Percentiles rank a stretch among this genome's conserved stretches.
Conservation (phyloP, 805 yeast genomes). For the Zygotorulaspora florentina region DNA sequence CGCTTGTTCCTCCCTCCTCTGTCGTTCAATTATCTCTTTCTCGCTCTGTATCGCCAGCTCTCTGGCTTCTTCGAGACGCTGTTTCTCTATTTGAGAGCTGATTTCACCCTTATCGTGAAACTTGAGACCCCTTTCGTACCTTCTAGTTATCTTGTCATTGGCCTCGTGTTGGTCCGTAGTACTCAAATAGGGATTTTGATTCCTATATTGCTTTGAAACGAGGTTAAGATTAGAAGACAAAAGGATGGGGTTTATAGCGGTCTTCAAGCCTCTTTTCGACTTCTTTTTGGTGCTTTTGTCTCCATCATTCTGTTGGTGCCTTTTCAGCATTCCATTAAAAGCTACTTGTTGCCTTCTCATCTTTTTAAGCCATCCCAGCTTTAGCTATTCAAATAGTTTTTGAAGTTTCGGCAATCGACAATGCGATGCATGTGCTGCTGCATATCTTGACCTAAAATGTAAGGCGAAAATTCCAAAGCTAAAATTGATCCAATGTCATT, state of each 20-base stretch:
- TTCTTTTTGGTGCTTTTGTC: not conserved
- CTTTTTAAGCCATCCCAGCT: too few species aligned
- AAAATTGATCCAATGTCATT: too few species aligned
- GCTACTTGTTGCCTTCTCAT: too few species aligned
- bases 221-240: constrained; percentile 30
- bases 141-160: constrained; percentile 11
- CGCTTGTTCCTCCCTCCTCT: constrained; percentile 17
- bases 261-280: constrained; percentile 25
- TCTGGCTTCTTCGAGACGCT: constrained; percentile 10
- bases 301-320: not conserved
- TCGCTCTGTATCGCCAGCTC: constrained; percentile 6
- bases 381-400: not conserved
- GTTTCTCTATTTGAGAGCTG: constrained; percentile 13
- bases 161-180: constrained; percentile 1
- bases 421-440: not conserved
- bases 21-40: constrained; percentile 35
- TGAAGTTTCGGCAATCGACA: not conserved
- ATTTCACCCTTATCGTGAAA: constrained; percentile 58
- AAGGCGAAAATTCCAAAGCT: not conserved
- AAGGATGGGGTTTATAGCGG: constrained; percentile 31
- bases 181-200: constrained; percentile 31
- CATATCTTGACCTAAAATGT: not conserved
- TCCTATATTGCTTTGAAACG: constrained; percentile 20
- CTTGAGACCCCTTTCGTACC: constrained; percentile 17
- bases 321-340: too few species aligned